phyloP scores from a whole-genome alignment of 257 asterid species.

The Mitragyna speciosa region DNA sequence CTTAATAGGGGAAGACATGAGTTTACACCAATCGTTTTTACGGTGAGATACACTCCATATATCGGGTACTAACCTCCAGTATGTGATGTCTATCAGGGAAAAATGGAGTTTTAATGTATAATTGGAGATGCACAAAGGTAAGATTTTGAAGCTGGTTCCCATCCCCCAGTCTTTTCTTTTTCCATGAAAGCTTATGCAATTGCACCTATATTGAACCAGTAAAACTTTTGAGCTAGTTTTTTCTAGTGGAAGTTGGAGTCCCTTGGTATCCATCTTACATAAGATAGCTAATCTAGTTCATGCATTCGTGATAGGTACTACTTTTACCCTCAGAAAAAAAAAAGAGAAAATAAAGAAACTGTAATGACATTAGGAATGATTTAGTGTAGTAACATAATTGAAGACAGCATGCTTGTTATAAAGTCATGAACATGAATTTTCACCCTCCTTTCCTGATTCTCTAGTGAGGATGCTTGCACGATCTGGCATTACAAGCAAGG shows the following conservation, averaged over 20 bases:
- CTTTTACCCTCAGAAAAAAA: too few species aligned
- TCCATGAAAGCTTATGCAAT: neutral
- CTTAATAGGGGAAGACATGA: neutral
- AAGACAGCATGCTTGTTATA: too few species aligned
- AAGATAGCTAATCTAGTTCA: too few species aligned
- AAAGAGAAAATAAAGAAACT: too few species aligned
- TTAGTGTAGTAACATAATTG: too few species aligned
- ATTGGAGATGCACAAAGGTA: neutral
- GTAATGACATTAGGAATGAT: too few species aligned
- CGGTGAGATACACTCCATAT: conserved; percentile 11
- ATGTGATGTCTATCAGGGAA: conserved; percentile 22
- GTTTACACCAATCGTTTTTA: neutral
- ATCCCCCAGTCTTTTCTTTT: neutral
- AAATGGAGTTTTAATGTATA: conserved; percentile 1
- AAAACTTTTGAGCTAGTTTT: neutral
- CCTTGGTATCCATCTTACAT: neutral
- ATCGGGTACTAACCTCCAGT: conserved; percentile 13
- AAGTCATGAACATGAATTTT: too few species aligned
- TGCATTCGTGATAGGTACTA: too few species aligned
- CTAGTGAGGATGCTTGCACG: too few species aligned
- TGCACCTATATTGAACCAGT: neutral
- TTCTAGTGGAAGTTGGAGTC: neutral
- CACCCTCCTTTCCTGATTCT: too few species aligned
- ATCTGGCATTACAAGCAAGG: too few species aligned
- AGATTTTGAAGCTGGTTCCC: too few species aligned